Percentiles rank a stretch among this genome's conserved stretches.
phyloP scores from a whole-genome alignment of 768 basidiomycete species.

The Lentinula aciculospora region DNA sequence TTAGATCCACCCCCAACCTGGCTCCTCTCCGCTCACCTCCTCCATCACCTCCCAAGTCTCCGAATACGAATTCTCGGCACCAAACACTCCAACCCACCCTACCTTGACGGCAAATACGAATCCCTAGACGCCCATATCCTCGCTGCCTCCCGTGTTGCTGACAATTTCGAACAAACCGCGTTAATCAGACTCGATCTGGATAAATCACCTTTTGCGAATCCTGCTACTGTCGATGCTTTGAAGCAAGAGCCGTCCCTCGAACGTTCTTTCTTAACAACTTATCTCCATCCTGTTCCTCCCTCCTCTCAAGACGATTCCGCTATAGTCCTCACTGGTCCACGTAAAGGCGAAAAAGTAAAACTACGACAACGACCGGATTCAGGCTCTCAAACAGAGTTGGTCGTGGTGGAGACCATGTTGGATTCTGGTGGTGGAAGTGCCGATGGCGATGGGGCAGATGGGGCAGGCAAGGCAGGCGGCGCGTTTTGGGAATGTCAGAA shows the following conservation, averaged over 20 bases:
- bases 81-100: conserved; percentile 18
- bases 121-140: conserved; percentile 22
- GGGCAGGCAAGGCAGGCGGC: not conserved
- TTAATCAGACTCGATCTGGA: conserved; percentile 20
- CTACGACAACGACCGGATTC: conserved; percentile 17
- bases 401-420: not conserved
- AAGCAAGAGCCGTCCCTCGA: conserved; percentile 11
- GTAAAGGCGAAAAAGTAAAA: conserved; percentile 38
- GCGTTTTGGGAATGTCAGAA: conserved; percentile 8
- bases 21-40: conserved; percentile 30
- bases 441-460: not conserved
- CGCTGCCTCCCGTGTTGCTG: conserved; percentile 24
- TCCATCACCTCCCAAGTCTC: conserved; percentile 27
- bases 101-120: conserved; percentile 32
- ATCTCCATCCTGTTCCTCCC: conserved; percentile 36
- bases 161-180: conserved; percentile 30
- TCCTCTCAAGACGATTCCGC: conserved; percentile 38
- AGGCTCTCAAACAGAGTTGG: not conserved
- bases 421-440: not conserved
- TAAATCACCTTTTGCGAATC: not conserved
- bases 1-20: conserved; percentile 33
- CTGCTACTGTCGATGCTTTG: not conserved
- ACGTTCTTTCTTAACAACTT: conserved; percentile 31
- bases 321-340: conserved; percentile 38
- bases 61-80: conserved; percentile 33